Percentiles rank a stretch among this genome's conserved stretches.
These are phyloP conservation scores for Melastoma malabathricum DNA, from an alignment of 345 rosid genomes.

Conservation along the genomic window DNA sequence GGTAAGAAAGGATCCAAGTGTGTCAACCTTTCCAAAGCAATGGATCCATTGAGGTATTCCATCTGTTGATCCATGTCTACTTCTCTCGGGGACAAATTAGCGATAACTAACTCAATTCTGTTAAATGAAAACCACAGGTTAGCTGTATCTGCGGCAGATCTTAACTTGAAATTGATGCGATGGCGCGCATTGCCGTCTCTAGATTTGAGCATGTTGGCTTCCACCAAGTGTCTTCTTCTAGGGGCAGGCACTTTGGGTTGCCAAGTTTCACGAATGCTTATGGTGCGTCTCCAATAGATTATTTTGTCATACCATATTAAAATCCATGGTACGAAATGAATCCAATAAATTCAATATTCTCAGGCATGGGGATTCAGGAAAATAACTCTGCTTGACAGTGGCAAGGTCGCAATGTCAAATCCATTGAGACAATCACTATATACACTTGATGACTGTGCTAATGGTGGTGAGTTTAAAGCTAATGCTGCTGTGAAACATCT, in stretches of 20 bases:
- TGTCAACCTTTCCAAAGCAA: constrained; percentile 75
- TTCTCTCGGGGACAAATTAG: no score
- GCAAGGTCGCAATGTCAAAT: constrained; percentile 92
- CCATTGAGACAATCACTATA: constrained; percentile 93
- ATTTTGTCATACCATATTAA: not conserved
- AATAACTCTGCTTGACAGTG: constrained; percentile 81
- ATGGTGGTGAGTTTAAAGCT: constrained; percentile 81
- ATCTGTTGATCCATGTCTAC: not conserved
- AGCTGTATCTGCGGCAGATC: constrained; percentile 83
- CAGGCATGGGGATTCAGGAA: constrained; percentile 93
- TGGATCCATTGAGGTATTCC: constrained; percentile 79
- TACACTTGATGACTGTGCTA: constrained; percentile 72
- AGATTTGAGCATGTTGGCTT: constrained; percentile 46
- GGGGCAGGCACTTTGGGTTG: constrained; percentile 98
- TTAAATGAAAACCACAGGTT: constrained; percentile 32
- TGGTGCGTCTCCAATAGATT: constrained; percentile 34
- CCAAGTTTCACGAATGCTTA: constrained; percentile 89
- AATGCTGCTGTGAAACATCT: constrained; percentile 78
- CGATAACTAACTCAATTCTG: constrained; percentile 4
- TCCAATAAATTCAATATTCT: constrained; percentile 11
- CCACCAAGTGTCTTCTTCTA: constrained; percentile 84
- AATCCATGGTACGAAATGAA: not conserved
- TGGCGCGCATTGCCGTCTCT: constrained; percentile 96
- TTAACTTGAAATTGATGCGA: constrained; percentile 90
- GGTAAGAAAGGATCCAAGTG: constrained; percentile 46